Base-by-base conservation (phyloP, 306 rosid species). In the Mucuna pruriens region DNA sequence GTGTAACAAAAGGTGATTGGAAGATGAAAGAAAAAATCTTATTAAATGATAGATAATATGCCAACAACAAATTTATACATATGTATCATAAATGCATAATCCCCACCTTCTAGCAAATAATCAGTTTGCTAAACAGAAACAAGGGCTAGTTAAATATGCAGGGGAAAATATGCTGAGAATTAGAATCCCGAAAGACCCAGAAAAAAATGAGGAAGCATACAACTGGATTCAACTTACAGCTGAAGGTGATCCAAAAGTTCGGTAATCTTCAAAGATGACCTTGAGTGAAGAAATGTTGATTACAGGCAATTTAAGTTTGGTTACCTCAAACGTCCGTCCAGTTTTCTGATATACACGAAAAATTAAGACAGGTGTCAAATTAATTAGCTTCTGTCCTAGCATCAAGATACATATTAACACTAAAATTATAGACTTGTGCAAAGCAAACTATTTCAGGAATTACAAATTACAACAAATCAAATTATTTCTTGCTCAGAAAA, bases 181-280 rank as follows among this genome's bases (percentile, higher is more conserved):
- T 48, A 17, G 36, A 60, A 63, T 10, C 78, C 12, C 33, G 52
- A 17, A 71, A 79, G 31, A 74, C n/a, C 78, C 44, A 54, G 66
- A 60, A 75, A 69, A 69, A 45, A 29, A 6, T 8, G 40, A 12
- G 8, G 65, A 74, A 73, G 67, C 82, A 62, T 2, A 38, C 15
- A 70, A 71, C 52, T 12, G 46, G 33, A 71, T 62, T 79, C 52
- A 85, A 91, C 99, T 95, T 86, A 96, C 99, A 79, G 91, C 97
- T 46, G 91, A 84, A 73, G 89, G 77, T n/a, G 97, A 90, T 71
- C 97, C 98, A 90, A 88, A 96, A 48, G 99, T 96, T 74, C 97
- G 97, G 85, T 92, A 86, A 82, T 96, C 99, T 85, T 96, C 99
- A 78, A 84, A 93, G 73, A 91, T 64, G 71, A 96, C 88, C 91